Evolutionary conservation across 805 yeast species (phyloP).

Genomic region (Nematodospora valgi): DNA sequence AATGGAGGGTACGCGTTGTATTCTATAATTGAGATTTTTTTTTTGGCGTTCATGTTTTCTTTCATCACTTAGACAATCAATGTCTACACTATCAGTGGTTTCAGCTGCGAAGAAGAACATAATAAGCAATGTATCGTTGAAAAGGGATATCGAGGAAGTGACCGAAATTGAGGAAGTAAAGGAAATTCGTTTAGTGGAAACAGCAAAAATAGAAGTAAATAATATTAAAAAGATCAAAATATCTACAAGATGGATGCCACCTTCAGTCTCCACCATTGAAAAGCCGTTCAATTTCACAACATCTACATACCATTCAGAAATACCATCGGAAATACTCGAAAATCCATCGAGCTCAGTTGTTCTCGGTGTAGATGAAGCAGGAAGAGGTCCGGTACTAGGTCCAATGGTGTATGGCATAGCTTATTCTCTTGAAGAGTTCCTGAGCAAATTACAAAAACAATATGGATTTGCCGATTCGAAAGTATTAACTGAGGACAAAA

Average conservation of each 20-base stretch:
- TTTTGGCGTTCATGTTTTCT: no score
- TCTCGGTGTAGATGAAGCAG: constrained; percentile 97
- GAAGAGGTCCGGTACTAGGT: constrained; percentile 96
- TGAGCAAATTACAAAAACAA: constrained; percentile 41
- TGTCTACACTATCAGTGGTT: no score
- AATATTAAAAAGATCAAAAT: constrained; percentile 3
- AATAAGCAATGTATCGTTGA: no score
- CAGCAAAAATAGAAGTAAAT: background rate
- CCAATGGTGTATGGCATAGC: constrained; percentile 96
- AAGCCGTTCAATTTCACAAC: constrained; percentile 33
- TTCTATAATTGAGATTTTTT: no score
- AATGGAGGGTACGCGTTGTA: no score
- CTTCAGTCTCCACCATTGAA: constrained; percentile 26
- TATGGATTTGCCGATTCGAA: constrained; percentile 95
- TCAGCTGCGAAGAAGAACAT: no score
- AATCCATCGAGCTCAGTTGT: constrained; percentile 42
- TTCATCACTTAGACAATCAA: no score
- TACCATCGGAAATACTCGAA: constrained; percentile 40
- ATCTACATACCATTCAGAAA: constrained; percentile 45
- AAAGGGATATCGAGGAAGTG: no score
- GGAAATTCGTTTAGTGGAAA: no score
- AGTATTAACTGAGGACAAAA: constrained; percentile 66
- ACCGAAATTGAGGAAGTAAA: constrained; percentile 1
- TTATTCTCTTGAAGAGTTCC: constrained; percentile 61
- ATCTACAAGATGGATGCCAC: constrained; percentile 43